Percentiles rank a stretch among this genome's conserved stretches.
These are phyloP conservation scores for Quercus dentata DNA, from an alignment of 306 rosid genomes.

Conservation along the genomic window DNA sequence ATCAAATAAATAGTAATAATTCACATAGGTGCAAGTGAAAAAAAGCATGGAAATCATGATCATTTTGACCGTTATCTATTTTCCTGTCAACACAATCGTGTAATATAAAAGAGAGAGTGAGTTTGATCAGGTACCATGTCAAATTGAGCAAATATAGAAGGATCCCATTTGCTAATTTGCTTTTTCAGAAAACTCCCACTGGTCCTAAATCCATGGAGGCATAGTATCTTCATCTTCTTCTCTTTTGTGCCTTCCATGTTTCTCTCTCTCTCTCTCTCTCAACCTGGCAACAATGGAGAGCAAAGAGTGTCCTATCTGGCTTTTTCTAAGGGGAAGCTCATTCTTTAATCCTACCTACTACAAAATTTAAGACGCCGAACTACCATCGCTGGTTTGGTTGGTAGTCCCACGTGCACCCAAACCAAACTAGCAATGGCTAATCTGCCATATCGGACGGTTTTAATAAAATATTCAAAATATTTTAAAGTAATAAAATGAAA, in stretches of 20 bases:
- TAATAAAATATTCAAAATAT: too few species aligned
- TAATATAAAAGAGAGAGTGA: background rate
- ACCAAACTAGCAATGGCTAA: too few species aligned
- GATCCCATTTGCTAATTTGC: conserved; percentile 85
- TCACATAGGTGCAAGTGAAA: too few species aligned
- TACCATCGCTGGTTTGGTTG: conserved; percentile 4
- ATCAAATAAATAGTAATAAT: too few species aligned
- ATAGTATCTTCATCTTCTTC: conserved; percentile 64
- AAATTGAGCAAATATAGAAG: conserved; percentile 66
- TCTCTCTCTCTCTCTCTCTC: background rate
- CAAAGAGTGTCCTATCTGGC: background rate
- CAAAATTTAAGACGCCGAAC: background rate
- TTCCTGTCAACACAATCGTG: too few species aligned
- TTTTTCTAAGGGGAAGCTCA: background rate
- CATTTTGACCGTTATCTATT: too few species aligned
- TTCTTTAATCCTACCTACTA: background rate
- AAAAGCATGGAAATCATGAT: too few species aligned
- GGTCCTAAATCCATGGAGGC: conserved; percentile 94
- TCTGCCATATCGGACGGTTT: too few species aligned
- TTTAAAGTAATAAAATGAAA: too few species aligned
- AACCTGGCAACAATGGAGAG: background rate
- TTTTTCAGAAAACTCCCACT: conserved; percentile 70
- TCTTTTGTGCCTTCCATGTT: conserved; percentile 40
- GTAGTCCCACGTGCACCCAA: conserved; percentile 19
- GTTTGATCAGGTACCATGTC: conserved; percentile 39